Conservation (phyloP, 257 asterid genomes). For the Fraxinus anomala region DNA sequence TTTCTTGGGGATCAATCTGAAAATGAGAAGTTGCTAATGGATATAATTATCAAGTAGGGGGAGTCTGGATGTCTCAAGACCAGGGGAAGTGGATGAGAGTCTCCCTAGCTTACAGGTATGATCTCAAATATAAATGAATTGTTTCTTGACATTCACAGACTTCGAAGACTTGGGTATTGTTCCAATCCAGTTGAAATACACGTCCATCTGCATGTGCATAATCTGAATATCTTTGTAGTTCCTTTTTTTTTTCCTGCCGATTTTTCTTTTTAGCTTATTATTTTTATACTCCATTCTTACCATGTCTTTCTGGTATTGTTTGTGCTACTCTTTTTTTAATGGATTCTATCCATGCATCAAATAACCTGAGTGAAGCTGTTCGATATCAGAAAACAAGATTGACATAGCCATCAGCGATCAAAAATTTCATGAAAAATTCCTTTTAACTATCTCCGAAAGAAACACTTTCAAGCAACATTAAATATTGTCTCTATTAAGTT, state of each 20-base stretch:
- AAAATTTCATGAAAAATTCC: not conserved
- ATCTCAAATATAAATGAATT: constrained; percentile 1
- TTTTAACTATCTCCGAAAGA: not conserved
- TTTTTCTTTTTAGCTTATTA: too few species aligned
- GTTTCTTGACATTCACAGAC: not conserved
- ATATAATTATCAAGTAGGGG: constrained; percentile 56
- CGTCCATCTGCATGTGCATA: not conserved
- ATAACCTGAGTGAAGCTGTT: too few species aligned
- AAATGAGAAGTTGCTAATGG: constrained; percentile 28
- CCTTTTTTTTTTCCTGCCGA: too few species aligned
- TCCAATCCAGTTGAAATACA: not conserved
- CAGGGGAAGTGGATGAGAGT: constrained; percentile 73
- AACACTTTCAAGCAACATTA: not conserved
- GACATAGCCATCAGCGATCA: not conserved
- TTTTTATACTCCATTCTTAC: too few species aligned
- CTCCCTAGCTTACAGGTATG: constrained; percentile 74
- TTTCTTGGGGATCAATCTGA: constrained; percentile 21
- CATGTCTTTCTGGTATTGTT: not conserved
- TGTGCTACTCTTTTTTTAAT: not conserved
- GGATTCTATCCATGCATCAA: not conserved
- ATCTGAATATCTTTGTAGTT: not conserved
- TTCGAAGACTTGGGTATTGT: not conserved
- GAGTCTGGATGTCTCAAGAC: constrained; percentile 76
- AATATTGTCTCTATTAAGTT: too few species aligned
- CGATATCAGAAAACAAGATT: not conserved